A percentile compares a stretch with the other conserved stretches of the same genome.
phyloP scores from a whole-genome alignment of 2,329 filamentous ascomycete genomes.

The Ophiostoma ulmi region DNA sequence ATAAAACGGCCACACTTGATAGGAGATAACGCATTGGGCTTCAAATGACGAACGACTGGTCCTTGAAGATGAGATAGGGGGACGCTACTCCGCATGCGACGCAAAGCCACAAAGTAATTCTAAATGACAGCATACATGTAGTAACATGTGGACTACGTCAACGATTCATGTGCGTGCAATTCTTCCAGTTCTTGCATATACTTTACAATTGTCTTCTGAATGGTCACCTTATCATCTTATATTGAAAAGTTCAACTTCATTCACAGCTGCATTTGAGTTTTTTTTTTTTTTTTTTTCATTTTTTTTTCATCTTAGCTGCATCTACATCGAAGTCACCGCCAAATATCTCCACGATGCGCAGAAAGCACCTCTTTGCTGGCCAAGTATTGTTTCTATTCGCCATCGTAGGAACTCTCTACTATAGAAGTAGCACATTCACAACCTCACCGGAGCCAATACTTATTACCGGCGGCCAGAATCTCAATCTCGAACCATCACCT shows the following conservation, averaged over 20 bases:
- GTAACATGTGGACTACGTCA: background rate
- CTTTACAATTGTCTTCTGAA: background rate
- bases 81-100: background rate
- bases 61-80: slow-evolving; percentile 8
- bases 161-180: background rate
- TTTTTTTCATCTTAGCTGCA: background rate
- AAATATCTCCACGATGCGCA: background rate
- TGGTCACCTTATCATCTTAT: background rate
- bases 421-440: background rate
- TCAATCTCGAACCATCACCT: background rate
- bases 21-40: background rate
- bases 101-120: background rate
- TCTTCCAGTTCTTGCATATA: background rate
- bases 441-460: background rate
- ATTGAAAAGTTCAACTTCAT: background rate
- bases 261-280: background rate
- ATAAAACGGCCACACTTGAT: background rate
- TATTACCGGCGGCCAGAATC: background rate
- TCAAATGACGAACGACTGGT: background rate
- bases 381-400: background rate
- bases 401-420: background rate
- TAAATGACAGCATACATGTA: too few species aligned
- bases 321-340: background rate
- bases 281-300: background rate
- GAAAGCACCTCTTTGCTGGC: background rate